These are phyloP conservation scores for Coniochaeta hoffmannii DNA, from an alignment of 2,329 filamentous ascomycete species.

Conservation along the genomic window DNA sequence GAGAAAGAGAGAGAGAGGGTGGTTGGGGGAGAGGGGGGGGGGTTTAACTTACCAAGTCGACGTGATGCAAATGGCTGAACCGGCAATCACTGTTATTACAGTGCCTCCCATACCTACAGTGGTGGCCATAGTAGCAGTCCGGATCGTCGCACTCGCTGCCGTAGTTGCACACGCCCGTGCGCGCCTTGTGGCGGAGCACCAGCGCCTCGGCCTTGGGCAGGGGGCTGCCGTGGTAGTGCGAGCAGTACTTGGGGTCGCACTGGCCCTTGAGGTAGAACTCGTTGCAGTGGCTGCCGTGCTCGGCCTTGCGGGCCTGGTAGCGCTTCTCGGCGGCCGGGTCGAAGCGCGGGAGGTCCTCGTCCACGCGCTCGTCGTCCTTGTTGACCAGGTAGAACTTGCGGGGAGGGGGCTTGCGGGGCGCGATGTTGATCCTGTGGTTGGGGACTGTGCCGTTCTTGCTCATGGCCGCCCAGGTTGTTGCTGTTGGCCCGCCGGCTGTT, in stretches of 20 bases:
- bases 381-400: conserved; percentile 22
- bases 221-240: conserved; percentile 12
- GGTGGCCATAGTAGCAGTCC: conserved; percentile 14
- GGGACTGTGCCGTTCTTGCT: conserved; percentile 7
- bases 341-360: conserved; percentile 17
- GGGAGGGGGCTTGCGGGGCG: conserved; percentile 12
- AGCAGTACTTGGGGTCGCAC: conserved; percentile 12
- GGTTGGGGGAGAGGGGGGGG: too few relatives aligned
- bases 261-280: conserved; percentile 12
- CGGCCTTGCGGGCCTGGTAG: conserved; percentile 3
- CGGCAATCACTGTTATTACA: conserved; percentile 14
- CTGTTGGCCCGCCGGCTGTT: background rate
- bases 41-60: conserved; percentile 16
- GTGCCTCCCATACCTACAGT: conserved; percentile 12
- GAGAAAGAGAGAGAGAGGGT: background rate
- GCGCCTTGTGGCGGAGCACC: conserved; percentile 11
- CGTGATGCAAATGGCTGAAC: conserved; percentile 13
- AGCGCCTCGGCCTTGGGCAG: conserved; percentile 10
- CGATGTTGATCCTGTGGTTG: conserved; percentile 18
- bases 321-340: conserved; percentile 11
- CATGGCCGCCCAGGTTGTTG: conserved; percentile 14
- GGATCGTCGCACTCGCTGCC: conserved; percentile 10
- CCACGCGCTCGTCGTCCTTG: conserved; percentile 21
- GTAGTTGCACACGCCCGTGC: conserved; percentile 10
- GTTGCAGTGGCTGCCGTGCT: conserved; percentile 14